Conservation (phyloP, 495 filamentous ascomycete genomes). For the Penicillium waksmanii region DNA sequence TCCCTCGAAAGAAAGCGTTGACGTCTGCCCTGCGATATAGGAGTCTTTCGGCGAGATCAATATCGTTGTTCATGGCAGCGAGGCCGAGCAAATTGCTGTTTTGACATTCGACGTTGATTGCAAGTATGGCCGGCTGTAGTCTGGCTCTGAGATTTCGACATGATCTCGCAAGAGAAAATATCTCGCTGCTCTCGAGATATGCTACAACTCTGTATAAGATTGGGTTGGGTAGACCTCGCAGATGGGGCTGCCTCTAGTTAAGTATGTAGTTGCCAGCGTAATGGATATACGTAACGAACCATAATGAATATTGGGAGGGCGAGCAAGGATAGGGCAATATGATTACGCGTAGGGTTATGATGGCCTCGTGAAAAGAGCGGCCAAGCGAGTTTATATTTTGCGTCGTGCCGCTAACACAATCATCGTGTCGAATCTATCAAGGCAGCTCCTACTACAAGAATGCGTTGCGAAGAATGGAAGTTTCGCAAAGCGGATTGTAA, state of each 20-base stretch:
- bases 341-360: background rate
- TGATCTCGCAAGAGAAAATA: no score
- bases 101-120: background rate
- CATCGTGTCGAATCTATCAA: no score
- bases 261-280: no score
- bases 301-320: background rate
- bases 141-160: background rate
- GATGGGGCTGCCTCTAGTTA: no score
- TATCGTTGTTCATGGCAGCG: background rate
- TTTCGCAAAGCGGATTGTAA: no score
- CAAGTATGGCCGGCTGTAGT: background rate
- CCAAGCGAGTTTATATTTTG: background rate
- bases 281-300: background rate
- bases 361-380: background rate
- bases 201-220: no score
- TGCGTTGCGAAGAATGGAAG: no score
- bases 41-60: background rate
- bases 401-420: background rate
- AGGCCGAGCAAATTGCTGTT: slow-evolving; percentile 1
- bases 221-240: no score
- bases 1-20: background rate
- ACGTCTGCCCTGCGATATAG: background rate
- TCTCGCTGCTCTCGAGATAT: no score
- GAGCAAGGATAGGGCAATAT: background rate
- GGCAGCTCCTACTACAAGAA: no score